These are phyloP conservation scores for Luvunga scandens DNA, from an alignment of 345 rosid genomes.

Conservation along the genomic window DNA sequence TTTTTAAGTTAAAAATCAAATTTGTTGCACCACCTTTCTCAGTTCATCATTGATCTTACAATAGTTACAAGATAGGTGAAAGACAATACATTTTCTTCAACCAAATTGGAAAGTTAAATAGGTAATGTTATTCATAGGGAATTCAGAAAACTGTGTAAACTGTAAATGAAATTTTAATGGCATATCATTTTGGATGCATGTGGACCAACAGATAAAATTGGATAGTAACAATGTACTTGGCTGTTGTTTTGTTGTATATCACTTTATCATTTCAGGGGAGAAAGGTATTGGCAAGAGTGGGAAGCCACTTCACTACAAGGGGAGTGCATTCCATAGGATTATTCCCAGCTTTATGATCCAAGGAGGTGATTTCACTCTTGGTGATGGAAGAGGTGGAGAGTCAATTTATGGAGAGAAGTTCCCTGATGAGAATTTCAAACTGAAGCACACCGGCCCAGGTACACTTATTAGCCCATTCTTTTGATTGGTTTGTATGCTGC, in stretches of 20 bases:
- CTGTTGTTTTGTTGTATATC: background rate
- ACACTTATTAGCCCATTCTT: slow-evolving; percentile 4
- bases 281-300: slow-evolving; percentile 89
- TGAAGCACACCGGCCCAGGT: slow-evolving; percentile 98
- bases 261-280: slow-evolving; percentile 55
- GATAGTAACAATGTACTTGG: background rate
- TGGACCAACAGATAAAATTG: background rate
- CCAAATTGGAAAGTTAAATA: background rate
- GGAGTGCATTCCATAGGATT: slow-evolving; percentile 83
- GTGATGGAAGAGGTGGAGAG: slow-evolving; percentile 96
- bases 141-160: background rate
- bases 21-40: background rate
- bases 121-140: background rate
- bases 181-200: background rate
- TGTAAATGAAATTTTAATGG: background rate
- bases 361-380: slow-evolving; percentile 95
- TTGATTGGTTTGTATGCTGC: background rate
- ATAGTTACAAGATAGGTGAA: background rate
- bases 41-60: background rate
- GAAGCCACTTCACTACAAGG: slow-evolving; percentile 83
- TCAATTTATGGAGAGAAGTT: slow-evolving; percentile 96
- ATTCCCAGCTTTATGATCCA: slow-evolving; percentile 97
- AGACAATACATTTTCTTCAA: background rate
- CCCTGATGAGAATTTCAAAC: slow-evolving; percentile 90
- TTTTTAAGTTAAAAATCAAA: background rate